A percentile compares a stretch with the other conserved stretches of the same genome.
These are phyloP conservation scores for Cyberlindnera veronae DNA, from an alignment of 805 yeast genomes.

Conservation along the genomic window DNA sequence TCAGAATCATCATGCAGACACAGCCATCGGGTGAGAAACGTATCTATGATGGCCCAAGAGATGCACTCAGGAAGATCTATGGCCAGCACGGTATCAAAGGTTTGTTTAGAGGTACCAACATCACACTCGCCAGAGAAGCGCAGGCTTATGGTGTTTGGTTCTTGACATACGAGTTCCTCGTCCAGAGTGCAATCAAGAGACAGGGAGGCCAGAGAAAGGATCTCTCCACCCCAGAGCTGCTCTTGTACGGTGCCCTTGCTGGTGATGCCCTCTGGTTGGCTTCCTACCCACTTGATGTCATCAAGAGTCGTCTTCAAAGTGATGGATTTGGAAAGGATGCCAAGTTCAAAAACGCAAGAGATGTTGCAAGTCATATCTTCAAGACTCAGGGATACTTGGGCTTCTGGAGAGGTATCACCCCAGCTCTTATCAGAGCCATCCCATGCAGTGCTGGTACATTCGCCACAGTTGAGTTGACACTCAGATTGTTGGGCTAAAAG, in stretches of 20 bases:
- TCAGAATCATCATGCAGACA: slow-evolving; percentile 90
- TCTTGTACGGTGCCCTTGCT: slow-evolving; percentile 83
- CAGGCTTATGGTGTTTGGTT: slow-evolving; percentile 90
- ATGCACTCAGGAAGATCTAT: slow-evolving; percentile 78
- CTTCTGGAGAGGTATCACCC: slow-evolving; percentile 61
- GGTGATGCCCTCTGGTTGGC: slow-evolving; percentile 87
- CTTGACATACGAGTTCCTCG: slow-evolving; percentile 83
- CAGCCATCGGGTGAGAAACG: slow-evolving; percentile 44
- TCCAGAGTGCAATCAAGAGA: slow-evolving; percentile 44
- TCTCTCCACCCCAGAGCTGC: slow-evolving; percentile 82
- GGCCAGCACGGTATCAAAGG: slow-evolving; percentile 71
- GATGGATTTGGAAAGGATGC: slow-evolving; percentile 45
- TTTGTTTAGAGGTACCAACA: slow-evolving; percentile 79
- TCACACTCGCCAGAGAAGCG: slow-evolving; percentile 81
- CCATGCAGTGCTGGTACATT: slow-evolving; percentile 75
- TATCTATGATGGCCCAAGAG: slow-evolving; percentile 63
- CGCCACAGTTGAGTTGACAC: slow-evolving; percentile 68
- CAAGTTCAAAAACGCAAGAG: slow-evolving; percentile 39
- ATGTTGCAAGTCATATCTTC: slow-evolving; percentile 33
- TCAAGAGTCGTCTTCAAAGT: slow-evolving; percentile 84
- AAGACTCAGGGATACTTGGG: slow-evolving; percentile 44
- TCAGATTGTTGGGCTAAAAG: slow-evolving; percentile 35
- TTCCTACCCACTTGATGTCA: slow-evolving; percentile 84
- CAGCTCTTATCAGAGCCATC: slow-evolving; percentile 56
- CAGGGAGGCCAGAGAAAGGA: slow-evolving; percentile 49